A percentile compares a stretch with the other conserved stretches of the same genome.
phyloP scores from a whole-genome alignment of 1,284 basidiomycete genomes.

The Irpex sp. region DNA sequence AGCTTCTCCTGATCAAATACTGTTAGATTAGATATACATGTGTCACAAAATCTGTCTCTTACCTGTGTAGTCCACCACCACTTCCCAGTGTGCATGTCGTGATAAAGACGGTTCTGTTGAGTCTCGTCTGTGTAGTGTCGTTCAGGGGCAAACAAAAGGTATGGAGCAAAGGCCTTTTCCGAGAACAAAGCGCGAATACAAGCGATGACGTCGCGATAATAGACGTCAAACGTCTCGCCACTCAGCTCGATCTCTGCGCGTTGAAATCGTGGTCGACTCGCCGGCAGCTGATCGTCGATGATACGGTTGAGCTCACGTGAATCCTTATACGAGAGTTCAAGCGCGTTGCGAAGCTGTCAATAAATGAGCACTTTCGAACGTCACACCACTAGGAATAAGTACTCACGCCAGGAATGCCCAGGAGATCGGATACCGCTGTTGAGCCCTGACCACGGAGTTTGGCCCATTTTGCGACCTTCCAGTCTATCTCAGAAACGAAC shows the following conservation, averaged over 20 bases:
- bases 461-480: conserved; percentile 17
- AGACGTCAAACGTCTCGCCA: conserved; percentile 9
- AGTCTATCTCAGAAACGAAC: conserved; percentile 16
- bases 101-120: conserved; percentile 19
- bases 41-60: too few relatives aligned
- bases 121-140: conserved; percentile 24
- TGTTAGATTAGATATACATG: too few relatives aligned
- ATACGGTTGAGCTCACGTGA: too few relatives aligned
- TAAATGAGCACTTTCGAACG: neutral
- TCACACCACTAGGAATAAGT: neutral
- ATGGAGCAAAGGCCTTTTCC: conserved; percentile 4
- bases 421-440: conserved; percentile 16
- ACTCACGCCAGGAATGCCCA: conserved; percentile 16
- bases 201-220: conserved; percentile 2
- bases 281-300: too few relatives aligned
- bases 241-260: conserved; percentile 9
- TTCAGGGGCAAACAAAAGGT: conserved; percentile 26
- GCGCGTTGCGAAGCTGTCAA: conserved; percentile 9
- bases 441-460: conserved; percentile 17
- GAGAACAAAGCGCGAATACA: conserved; percentile 7
- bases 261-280: too few relatives aligned
- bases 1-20: conserved; percentile 21
- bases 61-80: conserved; percentile 34
- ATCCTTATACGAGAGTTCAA: conserved; percentile 21
- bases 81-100: conserved; percentile 31